These are phyloP conservation scores for Coniochaeta sp. DNA, from an alignment of 2,329 filamentous ascomycete genomes.

Conservation along the genomic window DNA sequence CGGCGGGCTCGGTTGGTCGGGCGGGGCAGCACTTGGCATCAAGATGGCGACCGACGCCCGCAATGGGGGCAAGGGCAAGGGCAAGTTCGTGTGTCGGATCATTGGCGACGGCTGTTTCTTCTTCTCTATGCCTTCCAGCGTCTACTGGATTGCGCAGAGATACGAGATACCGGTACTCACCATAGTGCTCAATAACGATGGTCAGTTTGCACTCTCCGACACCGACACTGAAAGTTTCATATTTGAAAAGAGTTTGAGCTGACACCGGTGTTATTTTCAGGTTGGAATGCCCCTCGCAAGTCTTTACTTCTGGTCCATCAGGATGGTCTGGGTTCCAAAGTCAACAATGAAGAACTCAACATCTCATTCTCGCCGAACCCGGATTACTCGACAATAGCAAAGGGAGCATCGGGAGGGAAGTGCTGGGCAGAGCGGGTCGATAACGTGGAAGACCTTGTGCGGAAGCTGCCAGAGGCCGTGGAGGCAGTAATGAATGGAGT, in stretches of 20 bases:
- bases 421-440: too few relatives aligned
- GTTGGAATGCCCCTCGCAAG: constrained; percentile 21
- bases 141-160: constrained; percentile 48
- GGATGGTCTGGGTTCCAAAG: constrained; percentile 31
- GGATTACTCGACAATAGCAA: too few relatives aligned
- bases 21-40: constrained; percentile 34
- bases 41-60: constrained; percentile 25
- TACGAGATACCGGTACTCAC: constrained; percentile 49
- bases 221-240: too few relatives aligned
- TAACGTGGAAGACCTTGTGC: too few relatives aligned
- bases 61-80: constrained; percentile 30
- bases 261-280: not conserved
- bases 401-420: too few relatives aligned
- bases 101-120: constrained; percentile 46
- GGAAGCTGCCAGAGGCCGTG: too few relatives aligned
- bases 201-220: constrained; percentile 18
- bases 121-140: constrained; percentile 46
- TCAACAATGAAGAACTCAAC: too few relatives aligned
- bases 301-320: constrained; percentile 37
- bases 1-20: constrained; percentile 36
- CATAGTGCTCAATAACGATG: constrained; percentile 51
- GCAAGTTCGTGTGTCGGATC: constrained; percentile 11
- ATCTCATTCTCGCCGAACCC: too few relatives aligned
- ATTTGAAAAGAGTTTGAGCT: too few relatives aligned
- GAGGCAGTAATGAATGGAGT: too few relatives aligned